These are phyloP conservation scores for Paramecium pentaurelia DNA, from an alignment of 73 alveolate genomes.

Conservation along the genomic window DNA sequence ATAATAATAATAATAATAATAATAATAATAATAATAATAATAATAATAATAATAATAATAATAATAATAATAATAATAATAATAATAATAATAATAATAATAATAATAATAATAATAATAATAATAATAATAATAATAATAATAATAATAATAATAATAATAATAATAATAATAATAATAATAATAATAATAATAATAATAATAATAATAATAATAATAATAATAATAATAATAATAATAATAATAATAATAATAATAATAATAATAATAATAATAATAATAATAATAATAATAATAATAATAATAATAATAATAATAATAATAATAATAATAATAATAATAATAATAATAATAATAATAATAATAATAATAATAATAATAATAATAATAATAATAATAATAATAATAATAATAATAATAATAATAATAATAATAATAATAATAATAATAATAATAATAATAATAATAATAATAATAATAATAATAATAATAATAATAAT, in stretches of 20 bases:
- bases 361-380: background rate
- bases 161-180: background rate
- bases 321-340: background rate
- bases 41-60: no score
- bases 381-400: background rate
- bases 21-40: background rate
- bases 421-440: background rate
- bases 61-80: background rate
- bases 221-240: background rate
- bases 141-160: background rate
- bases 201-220: no score
- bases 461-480: background rate
- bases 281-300: background rate
- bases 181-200: background rate
- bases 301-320: background rate
- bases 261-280: background rate
- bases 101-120: background rate
- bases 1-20: background rate
- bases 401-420: background rate
- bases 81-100: background rate
- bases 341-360: background rate
- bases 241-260: background rate
- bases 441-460: background rate
- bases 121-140: no score
- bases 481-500: background rate